Evolutionary conservation across 495 filamentous ascomycete genomes (phyloP), one percentile per base, ranked within the genome.

Genomic region (Sordaria brevicollis): DNA sequence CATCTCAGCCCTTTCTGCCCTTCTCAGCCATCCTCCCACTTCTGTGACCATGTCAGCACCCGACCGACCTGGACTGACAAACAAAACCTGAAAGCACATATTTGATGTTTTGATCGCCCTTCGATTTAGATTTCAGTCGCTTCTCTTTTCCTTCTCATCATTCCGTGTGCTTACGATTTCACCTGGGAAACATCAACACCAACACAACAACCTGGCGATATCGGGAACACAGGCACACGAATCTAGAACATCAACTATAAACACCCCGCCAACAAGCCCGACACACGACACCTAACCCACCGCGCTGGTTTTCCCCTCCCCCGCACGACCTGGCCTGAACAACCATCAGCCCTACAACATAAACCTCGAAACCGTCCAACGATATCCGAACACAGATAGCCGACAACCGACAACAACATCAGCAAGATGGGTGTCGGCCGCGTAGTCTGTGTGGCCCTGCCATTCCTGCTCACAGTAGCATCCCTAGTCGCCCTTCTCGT

Each of bases 361-460:
- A n/a, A n/a, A n/a, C n/a, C n/a, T 57, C 25, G 17, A 21, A 41
- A 35, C 62, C 33, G 33, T 43, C 17, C 33, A 66, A 70, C 69
- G 34, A 49, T 5, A 68, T 67, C 9, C 13, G 38, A 49, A 29
- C 65, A 71, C 39, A 43, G 35, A 33, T 57, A 17, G 43, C 11
- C 25, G 19, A 25, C 25, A 13, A 15, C 49, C 49, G 25, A 31
- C 8, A 38, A 65, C 66, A 49, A 70, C n/a, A 67, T 19, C 33
- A 10, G 49, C 57, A 76, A 66, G 25, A 79, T 79, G 78, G 77
- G 68, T 29, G 85, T 85, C 73, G 92, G 91, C 74, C 87, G 93
- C 74, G 86, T 93, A 72, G 81, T 89, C 73, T 96, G 92, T 81
- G 93, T 95, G 83, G 85, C 90, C 82, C 82, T 90, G 81, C 93